Base-by-base conservation (phyloP, 164 flowering plant species). In the Vitis amurensis region DNA sequence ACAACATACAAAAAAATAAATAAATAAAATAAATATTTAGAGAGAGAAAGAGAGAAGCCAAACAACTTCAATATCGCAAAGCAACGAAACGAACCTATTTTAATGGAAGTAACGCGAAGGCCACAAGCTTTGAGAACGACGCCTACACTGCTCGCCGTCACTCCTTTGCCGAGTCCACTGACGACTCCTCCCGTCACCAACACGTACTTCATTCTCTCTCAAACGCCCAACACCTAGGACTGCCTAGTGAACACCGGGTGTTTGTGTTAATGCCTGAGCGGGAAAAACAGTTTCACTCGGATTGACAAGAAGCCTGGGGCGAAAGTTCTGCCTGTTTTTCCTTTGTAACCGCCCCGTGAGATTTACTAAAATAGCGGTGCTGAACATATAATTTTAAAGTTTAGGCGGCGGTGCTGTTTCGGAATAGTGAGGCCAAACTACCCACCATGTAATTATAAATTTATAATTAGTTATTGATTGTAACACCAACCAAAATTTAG, bases 111-210 rank as follows among this genome's bases (percentile, higher is more conserved):
- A 63, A 92, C 95, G 58, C 97, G 97, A 19, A 94, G 89, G 65
- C 98, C 97, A 61, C 99, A 94, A 12, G 97, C 89, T 78, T 92
- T 85, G 66, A 94, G 97, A 52, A 89, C 93, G 61, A 94, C 97
- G 69, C 97, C 98, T 47, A 94, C 70, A 72, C 97, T 94, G 79
- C 98, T 92, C 48, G 98, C 98, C 0, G 97, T 92, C 9, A 94
- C 98, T 64, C 98, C 98, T 68, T 94, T 94, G 71, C 99, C 99
- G 11, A 94, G 95, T 10, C 98, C 99, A 68, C 99, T 94, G 37
- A 94, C 99, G 31, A 94, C 99, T 0, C 99, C 99, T 5, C 98
- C 99, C 0, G 97, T 86, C 30, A 94, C 99, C 80, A 94, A 8
- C 12, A 94, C 96, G 86, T 92, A 92, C 86, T 94, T 94, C 98